Evolutionary conservation across 2,329 filamentous ascomycete genomes (phyloP), one percentile per base, ranked within the genome.

Genomic region (Lachnellula hyalina): DNA sequence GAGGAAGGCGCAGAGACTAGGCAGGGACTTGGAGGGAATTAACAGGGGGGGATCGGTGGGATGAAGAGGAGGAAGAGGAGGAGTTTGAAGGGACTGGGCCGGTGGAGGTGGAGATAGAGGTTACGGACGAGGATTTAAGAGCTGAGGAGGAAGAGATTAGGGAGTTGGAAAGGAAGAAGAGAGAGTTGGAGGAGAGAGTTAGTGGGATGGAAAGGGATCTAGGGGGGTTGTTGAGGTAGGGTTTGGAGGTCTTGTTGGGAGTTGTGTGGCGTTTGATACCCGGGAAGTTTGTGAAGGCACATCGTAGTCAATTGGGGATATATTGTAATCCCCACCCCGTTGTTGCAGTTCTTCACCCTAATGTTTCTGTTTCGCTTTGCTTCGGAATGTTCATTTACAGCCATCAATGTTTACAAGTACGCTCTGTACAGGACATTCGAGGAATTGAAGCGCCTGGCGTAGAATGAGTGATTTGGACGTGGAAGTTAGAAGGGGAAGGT

Each of bases 1-100:
- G 73, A 78, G 79, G 12, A 85, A 86, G 52, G 89, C 97, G 1
- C 81, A 84, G 7, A 84, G 87, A 66, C 93, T 96, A 73, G 79
- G 83, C 11, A 80, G 83, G 55, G 83, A 90, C 64, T 70, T 97
- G 58, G 84, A 86, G 55, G 79, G 79, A 54, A 85, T 93, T 78
- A 91, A 91, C 63, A 78, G 81, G 57, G 81, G 81, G 84, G 32
- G 77, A 78, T 63, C 78, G 77, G 66, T 78, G 75, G 45, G 77
- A 77, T 15, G 77, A 83, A 40, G 78, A 80, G 1, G 78, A 80
- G 1, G 69, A 73, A n/a, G 73, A 74, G 1, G 78, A 77, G 48
- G 73, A 79, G 42, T 75, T 75, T 3, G 75, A 64, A 1, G 70
- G 60, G 4, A 65, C 61, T 4, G 67, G 60, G 17, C 65, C 62